Conservation (phyloP, 2,329 filamentous ascomycete species). For the Cercospora citrullina region DNA sequence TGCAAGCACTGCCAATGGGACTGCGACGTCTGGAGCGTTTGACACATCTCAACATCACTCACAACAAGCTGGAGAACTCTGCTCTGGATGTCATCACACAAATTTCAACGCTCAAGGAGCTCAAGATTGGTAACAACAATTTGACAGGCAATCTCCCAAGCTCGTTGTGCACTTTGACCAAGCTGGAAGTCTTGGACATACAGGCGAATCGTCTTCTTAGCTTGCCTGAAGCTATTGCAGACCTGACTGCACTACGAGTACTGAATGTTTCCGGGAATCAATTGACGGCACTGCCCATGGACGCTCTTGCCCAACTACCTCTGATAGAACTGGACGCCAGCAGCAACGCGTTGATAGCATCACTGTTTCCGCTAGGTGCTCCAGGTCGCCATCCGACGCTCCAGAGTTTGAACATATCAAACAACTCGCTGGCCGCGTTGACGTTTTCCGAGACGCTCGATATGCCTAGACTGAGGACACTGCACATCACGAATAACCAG, state of each 20-base stretch:
- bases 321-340: constrained; percentile 71
- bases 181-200: constrained; percentile 78
- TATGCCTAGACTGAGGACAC: constrained; percentile 69
- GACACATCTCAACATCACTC: constrained; percentile 74
- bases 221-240: constrained; percentile 67
- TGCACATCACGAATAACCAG: constrained; percentile 80
- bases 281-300: constrained; percentile 70
- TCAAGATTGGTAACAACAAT: constrained; percentile 78
- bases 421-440: constrained; percentile 66
- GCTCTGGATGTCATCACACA: constrained; percentile 72
- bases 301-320: constrained; percentile 65
- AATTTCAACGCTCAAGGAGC: constrained; percentile 69
- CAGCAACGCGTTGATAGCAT: constrained; percentile 75
- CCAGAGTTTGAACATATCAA: constrained; percentile 74
- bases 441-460: constrained; percentile 54
- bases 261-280: constrained; percentile 80
- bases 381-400: constrained; percentile 59
- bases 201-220: constrained; percentile 75
- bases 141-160: constrained; percentile 67
- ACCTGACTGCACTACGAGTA: constrained; percentile 67
- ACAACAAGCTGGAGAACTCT: constrained; percentile 75
- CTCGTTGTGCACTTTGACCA: constrained; percentile 62
- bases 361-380: constrained; percentile 61
- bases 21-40: constrained; percentile 71
- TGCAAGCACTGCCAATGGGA: constrained; percentile 72